Base-by-base conservation (phyloP, 495 filamentous ascomycete species). In the Trichodelitschia bisporula region DNA sequence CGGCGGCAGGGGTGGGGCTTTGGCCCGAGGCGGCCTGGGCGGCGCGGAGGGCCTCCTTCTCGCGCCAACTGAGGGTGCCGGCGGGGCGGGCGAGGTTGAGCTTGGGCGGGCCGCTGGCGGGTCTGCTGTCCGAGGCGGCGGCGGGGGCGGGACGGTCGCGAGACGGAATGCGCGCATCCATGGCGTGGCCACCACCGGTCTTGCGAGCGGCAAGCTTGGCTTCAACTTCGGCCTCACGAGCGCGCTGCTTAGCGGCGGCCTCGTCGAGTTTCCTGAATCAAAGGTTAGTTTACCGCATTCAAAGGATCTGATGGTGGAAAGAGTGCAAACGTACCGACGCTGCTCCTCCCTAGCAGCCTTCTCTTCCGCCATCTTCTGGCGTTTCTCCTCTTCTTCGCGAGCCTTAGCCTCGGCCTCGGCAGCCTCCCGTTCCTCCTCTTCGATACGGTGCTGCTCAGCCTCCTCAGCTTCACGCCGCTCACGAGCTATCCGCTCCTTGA, bases 331-430 rank as follows among this genome's bases (percentile, higher is more conserved):
- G 41, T 51, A 70, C 69, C 68, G 66, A 46, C 78, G 64, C 58
- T 91, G 72, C 50, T 78, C 76, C 28, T 89, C 84, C 44, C 70
- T 66, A 56, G 71, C 68, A 28, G 66, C 67, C 61, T 84, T 89
- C 47, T 73, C 58, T 43, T 75, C 72, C 38, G 63, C 63, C 49
- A 82, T 38, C 33, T 49, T 49, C 34, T 53, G 52, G 39, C 59
- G 51, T 43, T 61, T 62, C 49, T 72, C 78, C 46, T 83, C 80
- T 33, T 82, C 78, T 13, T 61, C 63, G 33, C 58, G 62, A 28
- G 54, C 56, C 49, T 68, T 75, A 51, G 92, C 84, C 45, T 90
- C 70, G 47, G 77, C 83, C 47, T 92, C 84, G 37, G 56, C 61
- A 6, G 57, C 60, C 32, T 62, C 60, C 35, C 72, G 68, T 56